phyloP scores from a whole-genome alignment of 176 grass and related monocot genomes.

The Areca catechu region DNA sequence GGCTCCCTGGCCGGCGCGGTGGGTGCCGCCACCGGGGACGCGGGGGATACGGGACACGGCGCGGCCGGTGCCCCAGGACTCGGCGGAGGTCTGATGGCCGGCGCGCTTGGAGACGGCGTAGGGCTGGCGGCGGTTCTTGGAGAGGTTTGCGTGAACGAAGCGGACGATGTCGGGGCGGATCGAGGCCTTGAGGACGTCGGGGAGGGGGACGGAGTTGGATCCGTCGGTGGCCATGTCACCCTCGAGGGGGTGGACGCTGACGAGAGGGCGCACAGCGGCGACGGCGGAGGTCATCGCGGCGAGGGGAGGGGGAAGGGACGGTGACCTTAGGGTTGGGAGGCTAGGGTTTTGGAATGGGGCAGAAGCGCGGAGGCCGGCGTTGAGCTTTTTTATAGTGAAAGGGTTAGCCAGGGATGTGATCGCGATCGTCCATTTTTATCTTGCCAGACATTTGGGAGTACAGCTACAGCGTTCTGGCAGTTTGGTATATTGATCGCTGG shows the following conservation, averaged over 20 bases:
- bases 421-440: neutral
- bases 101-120: conserved; percentile 85
- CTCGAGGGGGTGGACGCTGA: conserved; percentile 51
- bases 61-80: conserved; percentile 84
- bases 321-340: conserved; percentile 4
- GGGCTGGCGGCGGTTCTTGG: conserved; percentile 83
- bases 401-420: conserved; percentile 6
- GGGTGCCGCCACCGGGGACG: conserved; percentile 71
- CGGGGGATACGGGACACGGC: conserved; percentile 88
- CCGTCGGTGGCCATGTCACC: conserved; percentile 50
- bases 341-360: conserved; percentile 19
- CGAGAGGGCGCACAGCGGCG: conserved; percentile 31
- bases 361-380: too few species aligned
- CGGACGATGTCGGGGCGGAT: conserved; percentile 53
- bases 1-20: conserved; percentile 74
- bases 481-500: too few species aligned
- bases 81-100: conserved; percentile 89
- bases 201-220: conserved; percentile 15
- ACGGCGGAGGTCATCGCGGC: conserved; percentile 28
- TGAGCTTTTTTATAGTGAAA: neutral
- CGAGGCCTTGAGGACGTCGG: conserved; percentile 35
- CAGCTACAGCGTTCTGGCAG: too few species aligned
- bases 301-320: conserved; percentile 1
- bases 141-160: conserved; percentile 37
- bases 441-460: neutral